These are phyloP conservation scores for Cryptococcus sp. DNA, from an alignment of 1,284 basidiomycete genomes.

Conservation along the genomic window DNA sequence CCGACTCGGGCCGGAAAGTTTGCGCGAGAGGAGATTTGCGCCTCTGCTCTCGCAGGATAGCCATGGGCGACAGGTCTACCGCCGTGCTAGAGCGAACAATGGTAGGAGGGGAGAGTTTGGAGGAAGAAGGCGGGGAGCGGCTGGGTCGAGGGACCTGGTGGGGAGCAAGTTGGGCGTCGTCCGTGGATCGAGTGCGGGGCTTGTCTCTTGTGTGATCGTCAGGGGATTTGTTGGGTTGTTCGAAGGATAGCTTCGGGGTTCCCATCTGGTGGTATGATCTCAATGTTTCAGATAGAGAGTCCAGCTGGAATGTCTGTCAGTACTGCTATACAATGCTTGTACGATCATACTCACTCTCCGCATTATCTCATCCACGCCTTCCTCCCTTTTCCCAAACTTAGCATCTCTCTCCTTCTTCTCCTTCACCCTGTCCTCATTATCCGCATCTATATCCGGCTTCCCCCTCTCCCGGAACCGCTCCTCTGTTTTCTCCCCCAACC, in stretches of 20 bases:
- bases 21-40: not conserved
- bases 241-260: not conserved
- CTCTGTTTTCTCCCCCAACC: slow-evolving; percentile 11
- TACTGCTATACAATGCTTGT: not conserved
- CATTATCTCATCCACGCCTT: slow-evolving; percentile 33
- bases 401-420: slow-evolving; percentile 7
- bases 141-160: not conserved
- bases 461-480: slow-evolving; percentile 3
- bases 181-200: not conserved
- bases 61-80: not conserved
- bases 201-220: not conserved
- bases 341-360: not conserved
- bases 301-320: not conserved
- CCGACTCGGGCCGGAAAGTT: not conserved
- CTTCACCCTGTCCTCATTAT: slow-evolving; percentile 5
- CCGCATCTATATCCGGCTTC: not conserved
- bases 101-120: not conserved
- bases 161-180: not conserved
- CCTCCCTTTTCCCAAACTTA: slow-evolving; percentile 18
- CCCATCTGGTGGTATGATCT: slow-evolving; percentile 1
- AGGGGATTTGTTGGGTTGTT: not conserved
- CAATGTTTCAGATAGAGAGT: not conserved
- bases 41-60: not conserved
- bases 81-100: not conserved
- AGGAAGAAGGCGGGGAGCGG: not conserved